phyloP scores from a whole-genome alignment of 495 filamentous ascomycete species.

The Chaetomium fimeti region DNA sequence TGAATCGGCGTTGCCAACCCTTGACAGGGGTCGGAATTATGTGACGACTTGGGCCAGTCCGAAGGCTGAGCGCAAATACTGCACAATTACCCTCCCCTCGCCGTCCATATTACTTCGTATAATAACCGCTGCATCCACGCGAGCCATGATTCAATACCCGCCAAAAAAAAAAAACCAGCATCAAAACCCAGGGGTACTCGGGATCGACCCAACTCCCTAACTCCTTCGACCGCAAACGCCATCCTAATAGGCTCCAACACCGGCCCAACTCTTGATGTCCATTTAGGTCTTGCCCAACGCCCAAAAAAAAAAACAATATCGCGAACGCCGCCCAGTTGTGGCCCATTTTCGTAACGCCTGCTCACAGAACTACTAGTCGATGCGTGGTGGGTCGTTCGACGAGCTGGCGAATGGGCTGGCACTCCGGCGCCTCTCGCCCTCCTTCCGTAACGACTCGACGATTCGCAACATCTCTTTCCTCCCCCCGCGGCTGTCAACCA shows the following conservation, averaged over 20 bases:
- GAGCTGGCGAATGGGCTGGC: conserved; percentile 31
- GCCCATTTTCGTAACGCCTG: background rate
- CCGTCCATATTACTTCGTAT: background rate
- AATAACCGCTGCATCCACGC: background rate
- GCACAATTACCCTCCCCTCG: background rate
- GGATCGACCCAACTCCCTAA: conserved; percentile 8
- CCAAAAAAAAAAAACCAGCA: background rate
- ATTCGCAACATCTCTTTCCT: conserved; percentile 86
- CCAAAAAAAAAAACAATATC: background rate
- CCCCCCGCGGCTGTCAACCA: conserved; percentile 70
- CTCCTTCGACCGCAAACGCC: conserved; percentile 9
- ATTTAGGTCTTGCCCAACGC: background rate
- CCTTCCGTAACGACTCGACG: conserved; percentile 76
- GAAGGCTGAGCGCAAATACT: background rate
- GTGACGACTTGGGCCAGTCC: no score
- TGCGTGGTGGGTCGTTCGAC: conserved; percentile 37
- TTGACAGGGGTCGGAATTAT: background rate
- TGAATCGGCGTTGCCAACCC: background rate
- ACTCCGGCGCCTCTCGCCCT: conserved; percentile 69
- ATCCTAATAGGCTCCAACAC: background rate
- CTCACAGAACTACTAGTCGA: conserved; percentile 30
- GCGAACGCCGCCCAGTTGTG: conserved; percentile 10
- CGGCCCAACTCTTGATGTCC: background rate
- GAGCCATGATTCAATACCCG: background rate
- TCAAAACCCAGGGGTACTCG: conserved; percentile 4